phyloP scores from a whole-genome alignment of 2,329 filamentous ascomycete genomes.

The Eutypella sp. region DNA sequence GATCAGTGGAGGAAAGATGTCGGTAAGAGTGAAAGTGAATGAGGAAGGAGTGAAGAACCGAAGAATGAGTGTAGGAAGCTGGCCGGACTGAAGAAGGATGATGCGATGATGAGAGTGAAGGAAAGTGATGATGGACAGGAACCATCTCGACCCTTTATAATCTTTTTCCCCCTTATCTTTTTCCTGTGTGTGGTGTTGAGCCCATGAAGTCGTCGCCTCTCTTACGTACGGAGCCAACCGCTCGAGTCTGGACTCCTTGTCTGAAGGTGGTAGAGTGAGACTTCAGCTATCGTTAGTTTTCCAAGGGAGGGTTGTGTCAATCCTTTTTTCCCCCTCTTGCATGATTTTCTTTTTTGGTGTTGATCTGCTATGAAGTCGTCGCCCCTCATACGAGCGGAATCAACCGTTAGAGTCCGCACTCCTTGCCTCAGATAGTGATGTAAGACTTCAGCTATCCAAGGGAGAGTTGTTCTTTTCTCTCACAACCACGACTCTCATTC shows the following conservation, averaged over 20 bases:
- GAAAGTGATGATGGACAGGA: background rate
- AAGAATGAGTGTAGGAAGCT: background rate
- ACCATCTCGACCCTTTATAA: background rate
- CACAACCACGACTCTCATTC: background rate
- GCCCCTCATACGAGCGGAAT: background rate
- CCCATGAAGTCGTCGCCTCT: background rate
- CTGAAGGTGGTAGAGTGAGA: background rate
- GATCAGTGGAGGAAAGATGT: background rate
- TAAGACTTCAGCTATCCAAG: background rate
- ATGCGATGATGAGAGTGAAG: background rate
- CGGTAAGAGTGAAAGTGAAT: background rate
- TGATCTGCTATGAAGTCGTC: background rate
- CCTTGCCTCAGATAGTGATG: background rate
- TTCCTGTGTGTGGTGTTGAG: background rate
- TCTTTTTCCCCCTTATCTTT: background rate
- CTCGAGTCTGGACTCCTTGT: background rate
- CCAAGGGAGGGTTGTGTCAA: background rate
- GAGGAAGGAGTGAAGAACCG: background rate
- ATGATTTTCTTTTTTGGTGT: background rate
- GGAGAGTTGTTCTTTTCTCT: background rate
- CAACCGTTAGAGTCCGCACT: background rate
- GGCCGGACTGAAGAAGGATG: too few relatives aligned
- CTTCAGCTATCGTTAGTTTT: background rate
- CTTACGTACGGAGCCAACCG: background rate
- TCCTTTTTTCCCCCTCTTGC: background rate